Evolutionary conservation across 2,329 filamentous ascomycete genomes (phyloP).

Genomic region (Aspergillus sclerotialis): DNA sequence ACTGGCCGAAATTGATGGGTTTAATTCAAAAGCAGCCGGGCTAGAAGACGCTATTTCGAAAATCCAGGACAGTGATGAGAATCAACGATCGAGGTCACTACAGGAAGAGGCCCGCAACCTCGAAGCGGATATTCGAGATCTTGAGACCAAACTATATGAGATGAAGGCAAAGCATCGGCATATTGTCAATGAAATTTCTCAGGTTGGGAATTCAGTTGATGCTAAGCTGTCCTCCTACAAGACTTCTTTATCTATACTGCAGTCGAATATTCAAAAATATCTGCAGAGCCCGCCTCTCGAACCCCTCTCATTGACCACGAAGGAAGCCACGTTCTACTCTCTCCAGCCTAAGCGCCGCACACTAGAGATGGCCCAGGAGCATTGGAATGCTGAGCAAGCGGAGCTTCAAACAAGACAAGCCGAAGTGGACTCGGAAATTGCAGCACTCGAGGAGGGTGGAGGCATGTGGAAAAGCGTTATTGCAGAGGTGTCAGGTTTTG

Average conservation of each 20-base stretch:
- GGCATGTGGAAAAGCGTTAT: conserved; percentile 52
- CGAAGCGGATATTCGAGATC: conserved; percentile 50
- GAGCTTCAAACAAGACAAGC: conserved; percentile 38
- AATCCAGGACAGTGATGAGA: conserved; percentile 42
- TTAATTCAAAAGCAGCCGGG: conserved; percentile 43
- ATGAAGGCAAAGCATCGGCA: conserved; percentile 50
- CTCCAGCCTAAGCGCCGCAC: conserved; percentile 52
- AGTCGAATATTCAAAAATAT: conserved; percentile 49
- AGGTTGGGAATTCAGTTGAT: conserved; percentile 51
- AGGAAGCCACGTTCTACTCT: conserved; percentile 39
- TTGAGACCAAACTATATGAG: conserved; percentile 50
- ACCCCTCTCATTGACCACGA: conserved; percentile 24
- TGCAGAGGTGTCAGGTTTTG: conserved; percentile 47
- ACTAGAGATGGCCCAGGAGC: conserved; percentile 52
- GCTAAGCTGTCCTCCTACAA: conserved; percentile 54
- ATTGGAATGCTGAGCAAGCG: conserved; percentile 47
- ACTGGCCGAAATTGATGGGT: conserved; percentile 45
- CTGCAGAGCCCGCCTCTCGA: conserved; percentile 41
- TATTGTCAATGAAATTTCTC: conserved; percentile 46
- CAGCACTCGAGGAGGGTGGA: conserved; percentile 53
- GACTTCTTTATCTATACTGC: conserved; percentile 47
- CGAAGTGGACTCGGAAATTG: conserved; percentile 46
- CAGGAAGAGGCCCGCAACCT: conserved; percentile 45
- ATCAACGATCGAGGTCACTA: conserved; percentile 37
- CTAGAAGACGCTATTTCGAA: conserved; percentile 45